phyloP scores from a whole-genome alignment of 345 rosid genomes.

The Salix suchowensis region DNA sequence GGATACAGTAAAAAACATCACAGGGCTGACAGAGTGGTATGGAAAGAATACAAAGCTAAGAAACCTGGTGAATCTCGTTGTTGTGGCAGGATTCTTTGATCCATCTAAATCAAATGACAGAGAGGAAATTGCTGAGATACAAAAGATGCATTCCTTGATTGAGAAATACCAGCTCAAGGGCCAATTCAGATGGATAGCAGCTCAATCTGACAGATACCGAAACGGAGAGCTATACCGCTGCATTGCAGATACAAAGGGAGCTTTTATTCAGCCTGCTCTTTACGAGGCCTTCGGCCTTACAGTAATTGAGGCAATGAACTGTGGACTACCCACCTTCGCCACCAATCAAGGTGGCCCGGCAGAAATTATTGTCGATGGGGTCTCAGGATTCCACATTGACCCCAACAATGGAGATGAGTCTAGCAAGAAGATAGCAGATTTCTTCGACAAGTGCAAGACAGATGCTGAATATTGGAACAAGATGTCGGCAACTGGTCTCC shows the following conservation, averaged over 20 bases:
- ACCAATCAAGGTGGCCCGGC: slow-evolving; percentile 96
- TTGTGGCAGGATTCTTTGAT: slow-evolving; percentile 89
- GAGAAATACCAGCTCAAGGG: slow-evolving; percentile 76
- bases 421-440: slow-evolving; percentile 60
- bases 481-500: slow-evolving; percentile 58
- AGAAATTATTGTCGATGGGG: slow-evolving; percentile 80
- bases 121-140: slow-evolving; percentile 81
- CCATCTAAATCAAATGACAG: slow-evolving; percentile 71
- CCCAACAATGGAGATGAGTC: slow-evolving; percentile 81
- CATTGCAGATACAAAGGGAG: slow-evolving; percentile 88
- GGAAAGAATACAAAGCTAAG: slow-evolving; percentile 78
- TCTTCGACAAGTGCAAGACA: slow-evolving; percentile 61
- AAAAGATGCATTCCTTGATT: slow-evolving; percentile 73
- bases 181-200: slow-evolving; percentile 87
- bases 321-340: slow-evolving; percentile 89
- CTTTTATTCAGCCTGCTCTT: slow-evolving; percentile 89
- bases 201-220: slow-evolving; percentile 80
- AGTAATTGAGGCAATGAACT: slow-evolving; percentile 95
- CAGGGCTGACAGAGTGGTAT: slow-evolving; percentile 85
- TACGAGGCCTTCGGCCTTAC: slow-evolving; percentile 96
- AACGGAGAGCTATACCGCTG: slow-evolving; percentile 88
- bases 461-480: slow-evolving; percentile 57
- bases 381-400: slow-evolving; percentile 84
- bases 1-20: slow-evolving; percentile 79
- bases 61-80: slow-evolving; percentile 72